Evolutionary conservation across 176 grass and related monocot genomes (phyloP).

Genomic region (Oryza punctata): DNA sequence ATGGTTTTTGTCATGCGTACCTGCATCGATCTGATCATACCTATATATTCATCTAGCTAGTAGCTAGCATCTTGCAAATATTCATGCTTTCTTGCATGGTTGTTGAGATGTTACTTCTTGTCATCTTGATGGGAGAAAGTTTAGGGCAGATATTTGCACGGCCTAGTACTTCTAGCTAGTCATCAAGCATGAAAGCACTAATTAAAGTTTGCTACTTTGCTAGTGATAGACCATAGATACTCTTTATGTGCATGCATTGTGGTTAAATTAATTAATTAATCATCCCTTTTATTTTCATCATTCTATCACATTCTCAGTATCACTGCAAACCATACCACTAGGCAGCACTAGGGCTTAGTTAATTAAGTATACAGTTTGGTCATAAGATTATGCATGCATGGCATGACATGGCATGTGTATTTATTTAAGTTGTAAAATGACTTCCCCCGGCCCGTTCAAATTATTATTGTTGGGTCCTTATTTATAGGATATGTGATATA

Average conservation of each 20-base stretch:
- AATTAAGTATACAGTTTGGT: background rate
- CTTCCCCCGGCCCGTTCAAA: conserved; percentile 9
- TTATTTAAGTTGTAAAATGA: background rate
- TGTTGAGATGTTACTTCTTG: conserved; percentile 50
- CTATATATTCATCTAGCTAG: background rate
- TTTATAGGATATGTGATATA: conserved; percentile 20
- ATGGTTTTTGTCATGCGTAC: conserved; percentile 39
- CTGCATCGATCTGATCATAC: conserved; percentile 1
- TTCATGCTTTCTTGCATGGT: conserved; percentile 40
- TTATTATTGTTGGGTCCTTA: conserved; percentile 16
- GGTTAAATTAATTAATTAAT: background rate
- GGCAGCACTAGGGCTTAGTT: background rate
- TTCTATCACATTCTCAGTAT: background rate
- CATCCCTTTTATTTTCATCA: background rate
- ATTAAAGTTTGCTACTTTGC: background rate
- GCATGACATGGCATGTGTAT: background rate
- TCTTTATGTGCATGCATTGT: background rate
- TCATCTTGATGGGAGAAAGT: conserved; percentile 26
- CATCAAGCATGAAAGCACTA: conserved; percentile 24
- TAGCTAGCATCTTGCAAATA: conserved; percentile 25
- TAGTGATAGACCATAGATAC: background rate
- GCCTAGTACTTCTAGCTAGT: conserved; percentile 32
- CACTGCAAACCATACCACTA: background rate
- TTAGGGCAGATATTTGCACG: conserved; percentile 55
- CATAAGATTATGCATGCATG: conserved; percentile 3